phyloP scores from a whole-genome alignment of 345 rosid genomes.

The Abelmoschus esculentus region DNA sequence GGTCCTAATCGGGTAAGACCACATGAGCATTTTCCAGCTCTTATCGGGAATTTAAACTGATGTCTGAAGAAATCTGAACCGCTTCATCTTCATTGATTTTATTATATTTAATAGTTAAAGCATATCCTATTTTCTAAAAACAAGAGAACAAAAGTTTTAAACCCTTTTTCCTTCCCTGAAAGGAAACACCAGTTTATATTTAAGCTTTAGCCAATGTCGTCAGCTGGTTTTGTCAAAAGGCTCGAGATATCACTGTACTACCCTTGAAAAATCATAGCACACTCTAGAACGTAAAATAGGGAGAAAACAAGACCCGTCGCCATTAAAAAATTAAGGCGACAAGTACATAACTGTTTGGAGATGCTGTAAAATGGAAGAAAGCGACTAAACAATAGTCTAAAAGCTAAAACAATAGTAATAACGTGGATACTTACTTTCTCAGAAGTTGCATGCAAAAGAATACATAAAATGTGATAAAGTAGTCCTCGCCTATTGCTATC shows the following conservation, averaged over 20 bases:
- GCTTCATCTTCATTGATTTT: neutral
- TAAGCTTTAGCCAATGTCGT: neutral
- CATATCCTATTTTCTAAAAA: neutral
- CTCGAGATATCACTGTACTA: neutral
- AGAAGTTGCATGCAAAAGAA: neutral
- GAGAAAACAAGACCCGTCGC: neutral
- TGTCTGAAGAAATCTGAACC: conserved; percentile 1
- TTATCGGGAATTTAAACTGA: neutral
- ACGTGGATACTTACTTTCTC: neutral
- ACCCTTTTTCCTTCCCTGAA: neutral
- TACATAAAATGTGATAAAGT: neutral
- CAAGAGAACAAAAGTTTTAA: neutral
- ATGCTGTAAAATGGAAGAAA: neutral
- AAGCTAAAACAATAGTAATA: neutral
- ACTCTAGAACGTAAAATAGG: neutral
- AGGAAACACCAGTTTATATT: neutral
- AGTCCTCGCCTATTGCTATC: neutral
- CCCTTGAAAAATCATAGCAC: neutral
- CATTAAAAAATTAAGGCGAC: neutral
- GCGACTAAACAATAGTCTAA: neutral
- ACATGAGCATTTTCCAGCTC: neutral
- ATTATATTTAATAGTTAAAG: neutral
- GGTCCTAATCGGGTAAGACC: conserved; percentile 3
- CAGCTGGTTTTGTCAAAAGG: neutral
- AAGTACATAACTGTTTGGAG: neutral